These are phyloP conservation scores for Nitzschia sp. DNA, from an alignment of 108 stramenopile genomes.

Conservation along the genomic window DNA sequence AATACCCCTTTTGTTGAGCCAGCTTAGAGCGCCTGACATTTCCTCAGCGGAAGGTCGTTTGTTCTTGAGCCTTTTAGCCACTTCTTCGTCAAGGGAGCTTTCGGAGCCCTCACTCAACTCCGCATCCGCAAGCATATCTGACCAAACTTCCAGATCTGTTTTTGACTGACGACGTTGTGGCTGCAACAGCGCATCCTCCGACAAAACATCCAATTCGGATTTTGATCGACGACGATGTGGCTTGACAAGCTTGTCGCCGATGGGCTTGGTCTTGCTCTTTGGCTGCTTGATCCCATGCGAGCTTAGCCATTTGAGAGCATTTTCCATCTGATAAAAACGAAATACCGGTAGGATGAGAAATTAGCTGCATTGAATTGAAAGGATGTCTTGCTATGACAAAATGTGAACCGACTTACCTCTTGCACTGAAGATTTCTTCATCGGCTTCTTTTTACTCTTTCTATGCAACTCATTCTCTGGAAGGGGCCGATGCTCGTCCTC, in stretches of 20 bases:
- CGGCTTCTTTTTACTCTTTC: neutral
- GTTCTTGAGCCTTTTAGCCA: neutral
- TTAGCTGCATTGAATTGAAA: no score
- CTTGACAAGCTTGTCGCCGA: neutral
- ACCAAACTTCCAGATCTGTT: no score
- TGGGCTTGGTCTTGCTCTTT: neutral
- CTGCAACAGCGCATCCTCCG: neutral
- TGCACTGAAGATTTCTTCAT: conserved; percentile 3
- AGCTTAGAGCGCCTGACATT: conserved; percentile 21
- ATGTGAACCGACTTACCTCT: no score
- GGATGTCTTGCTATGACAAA: no score
- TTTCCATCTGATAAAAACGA: conserved; percentile 15
- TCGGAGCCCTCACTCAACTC: no score
- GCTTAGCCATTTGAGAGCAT: conserved; percentile 13
- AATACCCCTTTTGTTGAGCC: conserved; percentile 10
- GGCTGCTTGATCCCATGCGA: neutral
- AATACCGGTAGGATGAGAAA: no score
- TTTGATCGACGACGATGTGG: no score
- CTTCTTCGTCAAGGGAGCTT: neutral
- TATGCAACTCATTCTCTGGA: neutral
- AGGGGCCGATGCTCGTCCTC: neutral
- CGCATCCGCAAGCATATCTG: no score
- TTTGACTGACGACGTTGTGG: neutral
- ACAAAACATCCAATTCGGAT: neutral
- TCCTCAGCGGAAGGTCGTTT: neutral